Conservation (phyloP, 495 filamentous ascomycete species). For the Neurospora hispaniola region DNA sequence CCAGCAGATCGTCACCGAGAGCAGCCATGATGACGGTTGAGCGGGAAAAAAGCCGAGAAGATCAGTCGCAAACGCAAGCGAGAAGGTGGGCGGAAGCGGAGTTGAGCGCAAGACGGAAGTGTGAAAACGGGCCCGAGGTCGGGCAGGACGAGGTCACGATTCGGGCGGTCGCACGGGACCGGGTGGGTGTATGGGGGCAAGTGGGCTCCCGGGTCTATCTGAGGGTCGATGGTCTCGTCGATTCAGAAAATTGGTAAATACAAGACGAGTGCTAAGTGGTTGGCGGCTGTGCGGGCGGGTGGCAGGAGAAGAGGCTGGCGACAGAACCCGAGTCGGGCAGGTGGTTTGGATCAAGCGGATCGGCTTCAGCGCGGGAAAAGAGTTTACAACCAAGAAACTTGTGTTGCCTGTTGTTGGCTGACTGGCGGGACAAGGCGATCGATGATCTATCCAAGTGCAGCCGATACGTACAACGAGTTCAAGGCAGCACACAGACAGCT, state of each 20-base stretch:
- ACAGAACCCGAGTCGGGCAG: neutral
- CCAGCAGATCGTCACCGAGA: conserved; percentile 85
- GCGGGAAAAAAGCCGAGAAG: neutral
- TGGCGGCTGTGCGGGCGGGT: neutral
- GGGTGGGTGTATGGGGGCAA: neutral
- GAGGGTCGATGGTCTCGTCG: neutral
- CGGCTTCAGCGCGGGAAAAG: neutral
- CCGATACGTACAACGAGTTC: neutral
- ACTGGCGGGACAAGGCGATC: neutral
- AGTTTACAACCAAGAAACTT: neutral
- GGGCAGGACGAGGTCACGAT: neutral
- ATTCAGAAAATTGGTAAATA: neutral
- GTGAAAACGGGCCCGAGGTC: neutral
- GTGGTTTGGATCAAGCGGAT: neutral
- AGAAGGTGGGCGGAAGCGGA: neutral
- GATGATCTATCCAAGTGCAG: neutral
- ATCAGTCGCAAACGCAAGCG: neutral
- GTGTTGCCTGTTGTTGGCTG: neutral
- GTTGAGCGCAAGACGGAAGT: neutral
- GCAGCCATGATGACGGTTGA: conserved; percentile 36
- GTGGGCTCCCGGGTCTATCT: neutral
- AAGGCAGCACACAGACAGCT: neutral
- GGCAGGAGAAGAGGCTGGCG: neutral
- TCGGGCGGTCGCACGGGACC: neutral
- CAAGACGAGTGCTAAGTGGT: neutral